These are phyloP conservation scores for Ganoderma lingzhi DNA, from an alignment of 1,284 basidiomycete genomes.

Conservation along the genomic window DNA sequence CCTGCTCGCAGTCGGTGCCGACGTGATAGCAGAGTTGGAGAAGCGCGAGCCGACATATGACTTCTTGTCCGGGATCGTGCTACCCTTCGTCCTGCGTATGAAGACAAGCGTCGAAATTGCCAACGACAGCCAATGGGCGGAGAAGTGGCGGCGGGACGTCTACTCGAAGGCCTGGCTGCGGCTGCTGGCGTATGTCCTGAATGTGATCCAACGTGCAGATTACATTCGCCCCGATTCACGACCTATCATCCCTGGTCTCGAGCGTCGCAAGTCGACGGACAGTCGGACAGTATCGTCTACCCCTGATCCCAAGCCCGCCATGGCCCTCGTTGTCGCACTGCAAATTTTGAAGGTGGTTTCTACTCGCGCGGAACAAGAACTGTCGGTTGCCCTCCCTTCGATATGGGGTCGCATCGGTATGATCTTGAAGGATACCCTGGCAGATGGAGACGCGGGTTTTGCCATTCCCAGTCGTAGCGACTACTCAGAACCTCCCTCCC, in stretches of 20 bases:
- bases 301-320: constrained; percentile 45
- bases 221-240: constrained; percentile 29
- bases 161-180: constrained; percentile 69
- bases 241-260: constrained; percentile 33
- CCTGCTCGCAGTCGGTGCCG: constrained; percentile 60
- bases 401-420: constrained; percentile 68
- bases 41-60: constrained; percentile 61
- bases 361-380: constrained; percentile 67
- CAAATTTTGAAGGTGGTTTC: constrained; percentile 78
- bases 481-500: constrained; percentile 54
- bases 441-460: constrained; percentile 67
- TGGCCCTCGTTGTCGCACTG: constrained; percentile 61
- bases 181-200: constrained; percentile 66
- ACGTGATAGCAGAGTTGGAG: constrained; percentile 67
- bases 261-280: constrained; percentile 56
- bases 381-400: constrained; percentile 60
- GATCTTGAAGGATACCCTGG: constrained; percentile 58
- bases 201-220: constrained; percentile 49
- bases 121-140: constrained; percentile 51
- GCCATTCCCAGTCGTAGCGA: constrained; percentile 48
- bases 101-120: constrained; percentile 58
- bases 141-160: constrained; percentile 53
- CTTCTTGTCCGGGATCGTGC: constrained; percentile 64
- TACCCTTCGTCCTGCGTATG: constrained; percentile 68
- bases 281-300: constrained; percentile 38